Percentiles rank a stretch among this genome's conserved stretches.
phyloP scores from a whole-genome alignment of 805 yeast species.

The Lipomyces anomalus region DNA sequence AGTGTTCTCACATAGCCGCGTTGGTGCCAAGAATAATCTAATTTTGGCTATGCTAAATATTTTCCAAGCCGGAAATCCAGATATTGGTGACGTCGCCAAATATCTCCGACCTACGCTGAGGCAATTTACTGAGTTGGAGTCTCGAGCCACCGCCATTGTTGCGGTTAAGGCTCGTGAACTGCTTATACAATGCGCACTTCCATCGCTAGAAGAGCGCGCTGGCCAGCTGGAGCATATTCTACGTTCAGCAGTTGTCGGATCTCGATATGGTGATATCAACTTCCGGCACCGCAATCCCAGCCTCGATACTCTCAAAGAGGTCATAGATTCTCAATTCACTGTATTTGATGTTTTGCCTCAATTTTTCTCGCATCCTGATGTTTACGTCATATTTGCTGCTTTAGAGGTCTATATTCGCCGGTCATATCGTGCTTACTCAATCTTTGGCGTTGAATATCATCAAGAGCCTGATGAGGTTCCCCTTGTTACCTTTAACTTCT shows the following conservation, averaged over 20 bases:
- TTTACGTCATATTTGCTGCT: conserved; percentile 90
- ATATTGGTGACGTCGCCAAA: conserved; percentile 44
- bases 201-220: conserved; percentile 91
- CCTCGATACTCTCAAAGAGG: conserved; percentile 73
- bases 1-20: conserved; percentile 86
- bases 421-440: conserved; percentile 92
- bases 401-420: conserved; percentile 95
- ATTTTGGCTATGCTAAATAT: conserved; percentile 76
- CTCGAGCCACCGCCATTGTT: conserved; percentile 87
- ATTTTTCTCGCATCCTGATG: conserved; percentile 76
- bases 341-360: conserved; percentile 94
- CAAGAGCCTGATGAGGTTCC: conserved; percentile 47
- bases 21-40: conserved; percentile 86
- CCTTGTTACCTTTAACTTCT: conserved; percentile 81
- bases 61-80: conserved; percentile 45
- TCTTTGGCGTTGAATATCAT: conserved; percentile 66
- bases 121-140: conserved; percentile 78
- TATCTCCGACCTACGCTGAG: conserved; percentile 67
- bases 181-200: conserved; percentile 92
- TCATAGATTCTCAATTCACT: conserved; percentile 91
- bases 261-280: conserved; percentile 81
- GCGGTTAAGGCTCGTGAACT: conserved; percentile 94
- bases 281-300: conserved; percentile 76
- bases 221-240: conserved; percentile 96
- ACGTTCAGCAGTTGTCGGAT: conserved; percentile 82